Evolutionary conservation across 495 filamentous ascomycete species (phyloP).

Genomic region (Staphylotrichum tortipilum): DNA sequence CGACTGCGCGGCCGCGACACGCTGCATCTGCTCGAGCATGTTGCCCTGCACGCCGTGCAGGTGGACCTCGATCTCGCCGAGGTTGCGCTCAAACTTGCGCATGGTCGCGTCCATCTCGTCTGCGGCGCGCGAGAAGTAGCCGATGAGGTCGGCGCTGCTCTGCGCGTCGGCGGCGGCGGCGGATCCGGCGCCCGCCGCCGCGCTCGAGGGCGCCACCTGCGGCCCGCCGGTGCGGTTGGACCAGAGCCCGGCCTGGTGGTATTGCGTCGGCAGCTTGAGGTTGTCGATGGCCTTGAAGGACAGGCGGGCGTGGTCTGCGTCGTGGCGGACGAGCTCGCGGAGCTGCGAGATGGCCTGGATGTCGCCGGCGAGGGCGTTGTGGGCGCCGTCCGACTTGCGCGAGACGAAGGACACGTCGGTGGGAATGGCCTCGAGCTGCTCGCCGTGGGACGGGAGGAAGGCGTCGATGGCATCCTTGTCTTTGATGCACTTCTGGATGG

Average conservation of each 20-base stretch:
- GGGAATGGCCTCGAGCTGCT: slow-evolving; percentile 56
- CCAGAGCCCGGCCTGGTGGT: slow-evolving; percentile 56
- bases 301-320: slow-evolving; percentile 63
- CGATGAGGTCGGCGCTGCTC: slow-evolving; percentile 54
- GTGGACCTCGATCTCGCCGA: slow-evolving; percentile 77
- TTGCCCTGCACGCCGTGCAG: slow-evolving; percentile 64
- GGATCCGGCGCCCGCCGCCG: background rate
- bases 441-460: slow-evolving; percentile 56
- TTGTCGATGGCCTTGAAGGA: slow-evolving; percentile 69
- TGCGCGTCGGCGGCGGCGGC: slow-evolving; percentile 49
- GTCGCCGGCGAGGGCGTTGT: slow-evolving; percentile 63
- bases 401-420: slow-evolving; percentile 67
- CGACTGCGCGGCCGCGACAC: slow-evolving; percentile 49
- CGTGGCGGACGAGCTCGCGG: slow-evolving; percentile 52
- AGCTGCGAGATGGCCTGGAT: slow-evolving; percentile 60
- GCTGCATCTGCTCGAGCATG: slow-evolving; percentile 60
- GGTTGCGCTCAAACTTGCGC: slow-evolving; percentile 54
- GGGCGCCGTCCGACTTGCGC: slow-evolving; percentile 63
- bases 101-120: slow-evolving; percentile 64
- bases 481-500: slow-evolving; percentile 60
- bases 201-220: slow-evolving; percentile 19
- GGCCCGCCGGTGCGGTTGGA: slow-evolving; percentile 31
- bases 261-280: slow-evolving; percentile 64
- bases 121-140: slow-evolving; percentile 64
- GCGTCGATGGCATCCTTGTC: slow-evolving; percentile 48